Evolutionary conservation across 2,329 filamentous ascomycete genomes (phyloP), one percentile per base, ranked within the genome.

Genomic region (Pseudopyricularia cyperi): DNA sequence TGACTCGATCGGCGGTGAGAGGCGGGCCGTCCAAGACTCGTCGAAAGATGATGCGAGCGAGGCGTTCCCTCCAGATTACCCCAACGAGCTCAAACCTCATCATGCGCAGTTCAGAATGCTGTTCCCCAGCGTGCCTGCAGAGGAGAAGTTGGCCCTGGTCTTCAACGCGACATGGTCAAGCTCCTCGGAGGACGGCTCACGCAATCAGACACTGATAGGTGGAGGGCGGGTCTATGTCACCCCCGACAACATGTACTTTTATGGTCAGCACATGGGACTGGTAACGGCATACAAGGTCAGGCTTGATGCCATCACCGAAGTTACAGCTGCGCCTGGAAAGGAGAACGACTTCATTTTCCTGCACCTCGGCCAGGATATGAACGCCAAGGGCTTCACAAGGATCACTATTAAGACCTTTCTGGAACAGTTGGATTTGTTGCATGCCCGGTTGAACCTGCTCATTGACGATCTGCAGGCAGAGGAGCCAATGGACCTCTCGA

Each of bases 331-430:
- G 2, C 85, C 89, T 12, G 93, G 93, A 19, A 84, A 84, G 63
- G 89, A 96, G 60, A 95, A 89, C 62, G 93, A 98, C 67, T 95
- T 90, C 64, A 77, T 97, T 30, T 95, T 89, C 64, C 68, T 98
- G 37, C 90, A 96, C 62, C 75, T 82, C 4, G 71, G 72, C 51
- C 82, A 85, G 60, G 76, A 83, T 48, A 72, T 71, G 44, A 77
- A 77, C 52, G 78, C 80, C 53, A 79, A 76, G 44, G 82, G 78
- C 12, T 83, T 83, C 48, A 82, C 83, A 3, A 77, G 88, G 51
- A 79, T 97, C 54, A 91, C 87, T 0, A 80, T 98, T 62, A 97
- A 95, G 70, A 87, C 88, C 0, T 98, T 96, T 71, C 72, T 98
- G 24, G 91, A 97, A 59, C 86, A 93, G 24, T 73, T 96, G 44